Percentiles rank a stretch among this genome's conserved stretches.
These are phyloP conservation scores for Cladophialophora bantiana DNA, from an alignment of 2,329 filamentous ascomycete genomes.

Conservation along the genomic window DNA sequence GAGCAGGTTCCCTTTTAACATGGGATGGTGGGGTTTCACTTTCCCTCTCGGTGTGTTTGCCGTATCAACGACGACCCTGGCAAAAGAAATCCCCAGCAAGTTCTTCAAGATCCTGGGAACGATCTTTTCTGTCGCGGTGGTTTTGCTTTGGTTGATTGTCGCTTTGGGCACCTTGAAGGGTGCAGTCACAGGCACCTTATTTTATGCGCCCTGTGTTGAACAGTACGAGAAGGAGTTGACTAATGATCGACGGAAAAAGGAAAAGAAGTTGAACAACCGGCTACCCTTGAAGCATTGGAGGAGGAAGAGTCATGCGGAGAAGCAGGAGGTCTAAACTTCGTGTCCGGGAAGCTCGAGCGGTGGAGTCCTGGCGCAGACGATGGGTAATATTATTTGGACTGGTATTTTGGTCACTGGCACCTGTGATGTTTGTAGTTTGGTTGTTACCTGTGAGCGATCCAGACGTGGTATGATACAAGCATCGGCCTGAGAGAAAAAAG, in stretches of 20 bases:
- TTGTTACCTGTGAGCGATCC: too few species aligned
- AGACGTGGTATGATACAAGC: too few species aligned
- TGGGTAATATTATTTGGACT: not conserved
- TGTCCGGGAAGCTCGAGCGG: not conserved
- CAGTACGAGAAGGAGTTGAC: constrained; percentile 24
- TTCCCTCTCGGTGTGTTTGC: constrained; percentile 66
- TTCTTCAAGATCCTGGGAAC: constrained; percentile 66
- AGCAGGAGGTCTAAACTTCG: not conserved
- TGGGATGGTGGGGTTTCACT: constrained; percentile 68
- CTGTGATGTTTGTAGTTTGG: too few species aligned
- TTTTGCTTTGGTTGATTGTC: constrained; percentile 64
- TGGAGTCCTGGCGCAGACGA: not conserved
- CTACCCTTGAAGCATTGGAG: constrained; percentile 7
- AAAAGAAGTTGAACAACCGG: constrained; percentile 1
- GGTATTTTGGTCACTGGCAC: too few species aligned
- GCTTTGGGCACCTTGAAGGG: constrained; percentile 58
- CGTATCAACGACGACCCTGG: constrained; percentile 51
- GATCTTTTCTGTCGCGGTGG: constrained; percentile 59
- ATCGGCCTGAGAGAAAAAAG: not conserved
- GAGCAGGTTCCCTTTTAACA: constrained; percentile 63
- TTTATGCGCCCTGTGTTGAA: constrained; percentile 55
- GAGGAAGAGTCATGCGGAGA: constrained; percentile 6
- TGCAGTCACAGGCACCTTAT: constrained; percentile 57
- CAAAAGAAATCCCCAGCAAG: constrained; percentile 58
- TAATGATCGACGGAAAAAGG: not conserved